Evolutionary conservation across 2,329 filamentous ascomycete genomes (phyloP).

Genomic region (Didymella keratinophila): DNA sequence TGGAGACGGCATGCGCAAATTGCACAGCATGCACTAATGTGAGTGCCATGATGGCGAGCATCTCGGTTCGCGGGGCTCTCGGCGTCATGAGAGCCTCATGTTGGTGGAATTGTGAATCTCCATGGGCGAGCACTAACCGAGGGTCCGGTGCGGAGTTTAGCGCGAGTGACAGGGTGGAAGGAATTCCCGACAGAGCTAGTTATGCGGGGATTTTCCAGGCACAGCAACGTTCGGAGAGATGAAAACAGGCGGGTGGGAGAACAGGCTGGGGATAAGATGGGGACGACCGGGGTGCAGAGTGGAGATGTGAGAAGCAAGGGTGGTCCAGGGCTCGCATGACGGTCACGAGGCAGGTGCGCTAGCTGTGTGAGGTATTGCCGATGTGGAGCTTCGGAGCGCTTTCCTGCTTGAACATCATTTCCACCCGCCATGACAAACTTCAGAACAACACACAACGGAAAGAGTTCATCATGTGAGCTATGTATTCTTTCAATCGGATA

Average conservation of each 20-base stretch:
- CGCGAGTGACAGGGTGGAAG: conserved; percentile 20
- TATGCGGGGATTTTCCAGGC: conserved; percentile 15
- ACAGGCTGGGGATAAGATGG: conserved; percentile 17
- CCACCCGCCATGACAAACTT: conserved; percentile 14
- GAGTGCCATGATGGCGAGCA: conserved; percentile 17
- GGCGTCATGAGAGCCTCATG: conserved; percentile 17
- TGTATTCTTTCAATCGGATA: conserved; percentile 5
- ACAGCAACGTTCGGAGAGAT: conserved; percentile 12
- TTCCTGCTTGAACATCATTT: conserved; percentile 11
- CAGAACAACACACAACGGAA: conserved; percentile 1
- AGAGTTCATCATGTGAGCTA: background rate
- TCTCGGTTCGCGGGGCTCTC: conserved; percentile 17
- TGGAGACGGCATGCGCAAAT: conserved; percentile 19
- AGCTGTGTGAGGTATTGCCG: background rate
- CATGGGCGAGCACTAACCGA: conserved; percentile 20
- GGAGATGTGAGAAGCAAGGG: conserved; percentile 4
- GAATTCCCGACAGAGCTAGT: conserved; percentile 12
- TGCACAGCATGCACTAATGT: conserved; percentile 26
- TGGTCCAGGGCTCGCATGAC: conserved; percentile 10
- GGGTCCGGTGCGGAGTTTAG: conserved; percentile 9
- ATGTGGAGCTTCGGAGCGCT: conserved; percentile 11
- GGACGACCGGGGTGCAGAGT: conserved; percentile 8
- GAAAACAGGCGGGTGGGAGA: conserved; percentile 18
- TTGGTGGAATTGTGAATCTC: conserved; percentile 28
- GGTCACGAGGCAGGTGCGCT: conserved; percentile 1